Evolutionary conservation across 208 protist species (phyloP), one percentile per base, ranked within the genome.

Genomic region (Trypanosoma rangeli): DNA sequence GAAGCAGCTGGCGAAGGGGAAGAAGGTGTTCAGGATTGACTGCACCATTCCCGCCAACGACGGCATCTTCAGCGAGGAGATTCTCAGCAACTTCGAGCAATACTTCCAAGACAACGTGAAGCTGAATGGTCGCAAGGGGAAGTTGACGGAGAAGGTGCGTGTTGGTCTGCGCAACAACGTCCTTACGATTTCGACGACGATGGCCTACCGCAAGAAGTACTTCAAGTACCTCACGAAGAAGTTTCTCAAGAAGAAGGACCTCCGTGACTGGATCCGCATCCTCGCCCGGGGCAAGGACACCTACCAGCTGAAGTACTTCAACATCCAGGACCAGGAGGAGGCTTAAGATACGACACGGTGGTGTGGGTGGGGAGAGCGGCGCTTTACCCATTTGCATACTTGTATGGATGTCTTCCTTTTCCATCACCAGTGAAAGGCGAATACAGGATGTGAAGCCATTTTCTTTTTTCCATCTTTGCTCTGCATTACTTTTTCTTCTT

Each of bases 141-240:
- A 99, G 87, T 91, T 99, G 52, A 90, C 92, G 49, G 89, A 98
- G 62, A 93, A 93, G 78, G 97, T 99, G 44, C 85, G 79, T 33
- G 70, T 87, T 59, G 73, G 78, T 61, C 84, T 90, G 73, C 92
- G 97, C 24, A 89, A 98, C 76, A 96, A 90, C 76, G 93, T 96
- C 74, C 86, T 99, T 54, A 85, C 82, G 59, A 85, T 99, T 63
- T 77, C 74, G 52, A 89, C 89, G 65, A 89, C 90, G 50, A 93
- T 96, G 86, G 85, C 83, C 46, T 99, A 99, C 94, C 94, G 93
- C 82, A 99, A 99, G 94, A 93, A 98, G 82, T 99, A 99, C 93
- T 90, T 99, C 73, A 99, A 99, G 93, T 99, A 99, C 85, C 85
- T 99, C 44, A 97, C 98, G 48, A 99, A 99, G 95, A 99, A 99